phyloP scores from a whole-genome alignment of 2,329 filamentous ascomycete species.

The Venturia pyrina region DNA sequence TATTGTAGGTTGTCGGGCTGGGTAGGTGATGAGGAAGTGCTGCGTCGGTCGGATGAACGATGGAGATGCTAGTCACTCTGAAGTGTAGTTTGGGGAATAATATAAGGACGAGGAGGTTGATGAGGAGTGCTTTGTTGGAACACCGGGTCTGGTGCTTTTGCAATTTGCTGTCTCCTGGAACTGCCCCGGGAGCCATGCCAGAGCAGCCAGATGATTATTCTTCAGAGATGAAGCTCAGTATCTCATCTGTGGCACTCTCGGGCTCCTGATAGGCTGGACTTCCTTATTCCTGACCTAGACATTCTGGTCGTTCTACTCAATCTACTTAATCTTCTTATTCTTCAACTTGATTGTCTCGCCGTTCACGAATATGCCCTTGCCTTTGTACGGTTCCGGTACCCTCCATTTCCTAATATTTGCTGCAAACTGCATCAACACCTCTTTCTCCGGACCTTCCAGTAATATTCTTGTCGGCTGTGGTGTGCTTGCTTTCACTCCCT shows the following conservation, averaged over 20 bases:
- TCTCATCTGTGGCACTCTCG: background rate
- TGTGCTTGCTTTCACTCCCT: constrained; percentile 74
- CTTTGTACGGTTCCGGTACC: constrained; percentile 94
- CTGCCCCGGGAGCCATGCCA: too few species aligned
- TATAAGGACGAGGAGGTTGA: too few species aligned
- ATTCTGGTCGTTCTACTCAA: constrained; percentile 28
- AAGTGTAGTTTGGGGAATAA: too few species aligned
- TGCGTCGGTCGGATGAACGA: too few species aligned
- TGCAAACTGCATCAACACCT: constrained; percentile 82
- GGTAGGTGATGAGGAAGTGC: too few species aligned
- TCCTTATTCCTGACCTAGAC: background rate
- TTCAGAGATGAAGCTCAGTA: too few species aligned
- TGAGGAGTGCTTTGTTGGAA: too few species aligned
- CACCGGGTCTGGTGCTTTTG: too few species aligned
- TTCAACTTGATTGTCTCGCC: constrained; percentile 97
- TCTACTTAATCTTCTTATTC: constrained; percentile 63
- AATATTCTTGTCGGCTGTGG: constrained; percentile 87
- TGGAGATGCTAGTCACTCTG: too few species aligned
- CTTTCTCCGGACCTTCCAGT: constrained; percentile 77
- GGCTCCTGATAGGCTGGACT: background rate
- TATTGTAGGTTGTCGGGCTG: too few species aligned
- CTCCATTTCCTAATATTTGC: constrained; percentile 83
- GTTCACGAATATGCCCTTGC: constrained; percentile 97
- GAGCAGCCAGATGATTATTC: too few species aligned
- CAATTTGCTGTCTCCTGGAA: too few species aligned